Evolutionary conservation across 495 filamentous ascomycete genomes (phyloP).

Genomic region (Aspergillus olivimuriae): DNA sequence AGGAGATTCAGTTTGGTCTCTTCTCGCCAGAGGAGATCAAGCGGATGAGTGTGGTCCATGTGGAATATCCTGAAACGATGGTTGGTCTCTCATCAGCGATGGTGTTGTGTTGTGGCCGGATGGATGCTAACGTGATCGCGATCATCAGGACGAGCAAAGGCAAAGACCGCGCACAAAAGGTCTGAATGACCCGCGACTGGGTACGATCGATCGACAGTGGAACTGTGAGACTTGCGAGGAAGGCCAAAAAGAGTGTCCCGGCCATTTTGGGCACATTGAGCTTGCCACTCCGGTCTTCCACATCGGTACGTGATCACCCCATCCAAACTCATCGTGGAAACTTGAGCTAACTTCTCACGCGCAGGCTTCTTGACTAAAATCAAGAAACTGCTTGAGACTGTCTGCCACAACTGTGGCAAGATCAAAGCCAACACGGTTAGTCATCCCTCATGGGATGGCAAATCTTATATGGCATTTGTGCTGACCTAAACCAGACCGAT

Average conservation of each 20-base stretch:
- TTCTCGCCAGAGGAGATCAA: slow-evolving; percentile 97
- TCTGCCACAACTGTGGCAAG: slow-evolving; percentile 97
- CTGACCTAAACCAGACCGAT: slow-evolving; percentile 73
- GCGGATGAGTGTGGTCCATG: slow-evolving; percentile 87
- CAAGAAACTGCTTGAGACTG: slow-evolving; percentile 95
- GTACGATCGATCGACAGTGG: slow-evolving; percentile 88
- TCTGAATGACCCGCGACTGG: slow-evolving; percentile 88
- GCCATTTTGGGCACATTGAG: slow-evolving; percentile 97
- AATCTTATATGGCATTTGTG: slow-evolving; percentile 44
- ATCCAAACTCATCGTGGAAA: background rate
- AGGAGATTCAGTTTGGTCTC: slow-evolving; percentile 98
- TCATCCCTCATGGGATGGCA: slow-evolving; percentile 54
- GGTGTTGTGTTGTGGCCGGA: slow-evolving; percentile 5
- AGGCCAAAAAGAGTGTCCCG: slow-evolving; percentile 88
- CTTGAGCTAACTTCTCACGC: background rate
- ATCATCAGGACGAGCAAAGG: slow-evolving; percentile 69
- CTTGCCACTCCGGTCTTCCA: slow-evolving; percentile 92
- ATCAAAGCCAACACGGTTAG: slow-evolving; percentile 92
- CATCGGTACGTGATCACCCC: slow-evolving; percentile 45
- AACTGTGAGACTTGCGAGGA: slow-evolving; percentile 94
- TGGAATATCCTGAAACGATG: slow-evolving; percentile 97
- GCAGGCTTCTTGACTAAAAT: slow-evolving; percentile 90
- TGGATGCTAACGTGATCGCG: slow-evolving; percentile 16
- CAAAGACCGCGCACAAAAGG: slow-evolving; percentile 81
- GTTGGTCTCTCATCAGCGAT: slow-evolving; percentile 34